Evolutionary conservation across 306 rosid genomes (phyloP).

Genomic region (Cyamopsis tetragonoloba): DNA sequence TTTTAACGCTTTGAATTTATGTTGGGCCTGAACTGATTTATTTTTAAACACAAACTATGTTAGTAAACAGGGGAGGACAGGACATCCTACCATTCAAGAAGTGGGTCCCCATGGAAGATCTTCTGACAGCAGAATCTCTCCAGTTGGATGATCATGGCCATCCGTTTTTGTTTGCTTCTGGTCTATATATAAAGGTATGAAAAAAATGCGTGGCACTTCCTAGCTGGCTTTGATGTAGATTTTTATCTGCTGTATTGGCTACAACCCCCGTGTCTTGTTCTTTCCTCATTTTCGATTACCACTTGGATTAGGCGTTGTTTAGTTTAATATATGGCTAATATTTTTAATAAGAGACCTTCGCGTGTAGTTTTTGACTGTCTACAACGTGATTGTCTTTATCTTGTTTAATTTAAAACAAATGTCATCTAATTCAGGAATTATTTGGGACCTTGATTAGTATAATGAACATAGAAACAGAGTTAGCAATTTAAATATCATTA

Average conservation of each 20-base stretch:
- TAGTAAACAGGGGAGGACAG: not conserved
- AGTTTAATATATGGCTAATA: not conserved
- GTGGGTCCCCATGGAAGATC: conserved; percentile 48
- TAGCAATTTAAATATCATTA: not conserved
- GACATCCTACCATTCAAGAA: conserved; percentile 23
- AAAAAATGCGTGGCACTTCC: conserved; percentile 27
- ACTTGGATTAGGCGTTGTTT: not conserved
- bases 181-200: not conserved
- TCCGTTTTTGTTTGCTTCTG: conserved; percentile 36
- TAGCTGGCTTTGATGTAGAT: conserved; percentile 33
- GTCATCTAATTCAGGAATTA: conserved; percentile 7
- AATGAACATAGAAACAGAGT: not conserved
- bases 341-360: not conserved
- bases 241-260: conserved; percentile 18
- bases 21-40: no score
- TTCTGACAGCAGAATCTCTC: conserved; percentile 60
- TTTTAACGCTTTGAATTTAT: no score
- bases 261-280: conserved; percentile 19
- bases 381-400: not conserved
- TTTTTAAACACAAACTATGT: no score
- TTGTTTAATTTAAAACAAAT: not conserved
- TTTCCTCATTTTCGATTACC: not conserved
- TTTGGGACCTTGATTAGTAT: not conserved
- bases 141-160: conserved; percentile 41
- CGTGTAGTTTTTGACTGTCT: not conserved